Evolutionary conservation across 2,329 filamentous ascomycete species (phyloP).

Genomic region (Penicillium fuscoglaucum): DNA sequence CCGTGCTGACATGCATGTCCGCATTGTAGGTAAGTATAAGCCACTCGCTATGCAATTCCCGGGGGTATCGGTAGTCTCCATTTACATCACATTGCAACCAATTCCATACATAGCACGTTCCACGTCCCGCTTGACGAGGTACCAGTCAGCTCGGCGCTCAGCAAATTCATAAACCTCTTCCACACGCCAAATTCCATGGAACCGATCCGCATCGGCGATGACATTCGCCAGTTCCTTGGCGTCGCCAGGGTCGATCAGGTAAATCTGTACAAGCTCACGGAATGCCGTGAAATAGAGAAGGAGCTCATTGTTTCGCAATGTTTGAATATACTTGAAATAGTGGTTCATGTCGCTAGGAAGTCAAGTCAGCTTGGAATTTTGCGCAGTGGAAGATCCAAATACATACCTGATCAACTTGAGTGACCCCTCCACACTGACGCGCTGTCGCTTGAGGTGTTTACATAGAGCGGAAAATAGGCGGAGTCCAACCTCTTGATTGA

Average conservation of each 20-base stretch:
- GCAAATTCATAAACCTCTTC: slow-evolving; percentile 99
- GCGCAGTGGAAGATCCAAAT: not conserved
- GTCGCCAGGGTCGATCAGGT: slow-evolving; percentile 81
- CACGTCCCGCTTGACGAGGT: slow-evolving; percentile 80
- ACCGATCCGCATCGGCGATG: slow-evolving; percentile 87
- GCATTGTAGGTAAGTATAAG: not conserved
- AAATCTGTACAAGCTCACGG: slow-evolving; percentile 91
- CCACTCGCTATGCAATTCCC: slow-evolving; percentile 19
- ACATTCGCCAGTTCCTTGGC: slow-evolving; percentile 94
- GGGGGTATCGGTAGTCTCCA: slow-evolving; percentile 14
- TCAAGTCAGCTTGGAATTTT: not conserved
- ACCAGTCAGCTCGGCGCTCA: slow-evolving; percentile 92
- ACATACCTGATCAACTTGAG: slow-evolving; percentile 77
- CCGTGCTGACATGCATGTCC: slow-evolving; percentile 11
- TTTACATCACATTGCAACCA: slow-evolving; percentile 81
- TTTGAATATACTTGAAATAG: slow-evolving; percentile 81
- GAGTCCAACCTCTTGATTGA: slow-evolving; percentile 95
- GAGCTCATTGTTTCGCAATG: slow-evolving; percentile 78
- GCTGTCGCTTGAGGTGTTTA: slow-evolving; percentile 96
- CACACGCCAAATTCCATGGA: slow-evolving; percentile 86
- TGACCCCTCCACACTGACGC: slow-evolving; percentile 84
- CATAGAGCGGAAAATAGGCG: slow-evolving; percentile 88
- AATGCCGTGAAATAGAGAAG: slow-evolving; percentile 89
- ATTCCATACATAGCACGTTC: slow-evolving; percentile 97
- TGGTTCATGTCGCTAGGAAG: slow-evolving; percentile 80